These are phyloP conservation scores for Galerina sulciceps DNA, from an alignment of 768 basidiomycete genomes.

Conservation along the genomic window DNA sequence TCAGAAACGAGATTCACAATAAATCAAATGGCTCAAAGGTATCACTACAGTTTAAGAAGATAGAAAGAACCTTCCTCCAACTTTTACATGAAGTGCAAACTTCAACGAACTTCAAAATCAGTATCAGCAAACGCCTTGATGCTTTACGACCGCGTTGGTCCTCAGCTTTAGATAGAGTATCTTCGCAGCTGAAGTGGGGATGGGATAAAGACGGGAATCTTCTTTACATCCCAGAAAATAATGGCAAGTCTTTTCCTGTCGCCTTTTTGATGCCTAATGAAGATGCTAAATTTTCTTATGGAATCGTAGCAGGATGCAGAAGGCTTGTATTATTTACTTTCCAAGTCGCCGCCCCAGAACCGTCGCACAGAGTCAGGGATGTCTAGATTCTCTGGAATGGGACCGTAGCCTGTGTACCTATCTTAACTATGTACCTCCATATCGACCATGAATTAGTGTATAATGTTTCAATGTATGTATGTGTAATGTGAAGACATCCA, in stretches of 20 bases:
- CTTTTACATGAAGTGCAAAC: slow-evolving; percentile 8
- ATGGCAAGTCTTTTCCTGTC: background rate
- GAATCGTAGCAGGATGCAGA: background rate
- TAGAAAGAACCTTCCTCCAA: slow-evolving; percentile 5
- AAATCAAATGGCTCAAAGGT: background rate
- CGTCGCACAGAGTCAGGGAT: background rate
- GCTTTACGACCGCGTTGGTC: slow-evolving; percentile 10
- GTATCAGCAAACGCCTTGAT: slow-evolving; percentile 10
- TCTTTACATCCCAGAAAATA: slow-evolving; percentile 12
- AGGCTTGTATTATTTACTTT: background rate
- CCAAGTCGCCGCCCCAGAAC: background rate
- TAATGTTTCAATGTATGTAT: too few species aligned
- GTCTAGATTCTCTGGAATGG: background rate
- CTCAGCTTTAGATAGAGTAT: slow-evolving; percentile 1
- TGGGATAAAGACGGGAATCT: slow-evolving; percentile 17
- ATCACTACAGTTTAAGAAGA: slow-evolving; percentile 9
- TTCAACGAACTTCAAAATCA: slow-evolving; percentile 4
- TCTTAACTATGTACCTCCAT: too few species aligned
- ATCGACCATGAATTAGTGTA: too few species aligned
- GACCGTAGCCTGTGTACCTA: too few species aligned
- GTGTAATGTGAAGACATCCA: too few species aligned
- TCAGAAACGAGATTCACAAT: background rate
- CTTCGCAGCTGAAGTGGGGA: slow-evolving; percentile 13
- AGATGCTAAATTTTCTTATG: background rate
- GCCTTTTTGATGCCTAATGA: background rate